Evolutionary conservation across 192 early-diverging fungal genomes (phyloP), one percentile per base, ranked within the genome.

Genomic region (Entomortierella chlamydospora): DNA sequence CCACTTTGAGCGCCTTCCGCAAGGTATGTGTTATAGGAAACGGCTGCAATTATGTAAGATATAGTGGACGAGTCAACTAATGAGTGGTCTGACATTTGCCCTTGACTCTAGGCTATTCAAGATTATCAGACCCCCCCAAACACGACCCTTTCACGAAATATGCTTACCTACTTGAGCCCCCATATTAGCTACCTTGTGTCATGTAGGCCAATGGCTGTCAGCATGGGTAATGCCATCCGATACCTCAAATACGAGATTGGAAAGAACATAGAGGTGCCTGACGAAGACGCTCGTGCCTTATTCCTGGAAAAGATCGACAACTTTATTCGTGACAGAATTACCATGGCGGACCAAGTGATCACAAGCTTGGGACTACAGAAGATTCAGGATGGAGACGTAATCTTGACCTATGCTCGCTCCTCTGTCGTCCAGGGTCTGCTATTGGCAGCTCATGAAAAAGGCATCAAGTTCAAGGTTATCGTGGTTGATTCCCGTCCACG

Each of bases 371-470:
- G 91, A 43, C 72, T 96, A 52, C 87, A 93, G 65, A 98, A 98
- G 79, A 96, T 98, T 82, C 89, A 95, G 69, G 89, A 94, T 68
- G 96, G 91, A 9, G 96, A 98, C 72, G 93, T 98, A 0, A 92
- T 99, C 62, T 82, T 99, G 58, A 96, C 93, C 10, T 98, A 91
- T 84, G 93, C 91, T 62, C 92, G 92, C n/a, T 98, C 96, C n/a
- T 95, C 95, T 1, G 89, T 92, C 17, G 98, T 99, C 13, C 81
- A 93, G 64, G 82, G 84, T 11, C 80, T 98, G 26, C 84, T 98
- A 42, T 58, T 95, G 29, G 87, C 90, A 29, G 95, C 96, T 17
- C 89, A 96, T 65, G 70, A 73, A 26, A 81, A 84, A 34, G 93
- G 92, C 11, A 93, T 89, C 49, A 80, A 91, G 53, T 99, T 99